Conservation (phyloP, 2,329 filamentous ascomycete species). For the Dendryphion nanum region DNA sequence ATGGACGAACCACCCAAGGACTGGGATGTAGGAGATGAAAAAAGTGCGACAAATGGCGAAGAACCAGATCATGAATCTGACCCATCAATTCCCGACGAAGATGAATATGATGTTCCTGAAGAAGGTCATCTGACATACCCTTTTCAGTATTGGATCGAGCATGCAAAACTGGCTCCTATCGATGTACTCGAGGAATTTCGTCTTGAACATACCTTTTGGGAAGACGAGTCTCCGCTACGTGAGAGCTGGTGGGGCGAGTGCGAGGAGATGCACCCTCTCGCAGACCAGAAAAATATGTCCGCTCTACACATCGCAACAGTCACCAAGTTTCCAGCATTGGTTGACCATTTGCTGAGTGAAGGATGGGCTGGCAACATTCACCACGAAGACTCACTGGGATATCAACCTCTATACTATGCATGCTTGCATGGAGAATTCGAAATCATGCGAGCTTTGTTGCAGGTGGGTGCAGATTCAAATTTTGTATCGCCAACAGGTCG, state of each 20-base stretch:
- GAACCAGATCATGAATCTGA: no score
- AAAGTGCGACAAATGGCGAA: neutral
- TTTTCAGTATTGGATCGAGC: conserved; percentile 21
- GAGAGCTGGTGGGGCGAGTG: conserved; percentile 18
- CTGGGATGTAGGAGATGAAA: neutral
- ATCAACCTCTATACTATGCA: conserved; percentile 20
- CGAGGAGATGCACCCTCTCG: conserved; percentile 10
- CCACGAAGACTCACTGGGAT: conserved; percentile 16
- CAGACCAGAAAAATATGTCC: conserved; percentile 11
- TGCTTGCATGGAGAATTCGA: conserved; percentile 15
- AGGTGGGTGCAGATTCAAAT: conserved; percentile 15
- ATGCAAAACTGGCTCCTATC: conserved; percentile 15
- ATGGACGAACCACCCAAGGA: no score
- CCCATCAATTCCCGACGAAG: no score
- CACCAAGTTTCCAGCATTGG: conserved; percentile 13
- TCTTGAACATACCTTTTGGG: conserved; percentile 16
- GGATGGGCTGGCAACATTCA: conserved; percentile 11
- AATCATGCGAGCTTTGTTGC: conserved; percentile 15
- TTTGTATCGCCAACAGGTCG: conserved; percentile 5
- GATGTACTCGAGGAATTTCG: conserved; percentile 22
- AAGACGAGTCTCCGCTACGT: conserved; percentile 10
- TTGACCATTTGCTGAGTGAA: conserved; percentile 15
- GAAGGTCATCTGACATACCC: neutral
- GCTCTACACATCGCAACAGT: conserved; percentile 19
- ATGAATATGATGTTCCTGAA: neutral